These are phyloP conservation scores for Kodamaea anthophila DNA, from an alignment of 1,139 yeast species.

Conservation along the genomic window DNA sequence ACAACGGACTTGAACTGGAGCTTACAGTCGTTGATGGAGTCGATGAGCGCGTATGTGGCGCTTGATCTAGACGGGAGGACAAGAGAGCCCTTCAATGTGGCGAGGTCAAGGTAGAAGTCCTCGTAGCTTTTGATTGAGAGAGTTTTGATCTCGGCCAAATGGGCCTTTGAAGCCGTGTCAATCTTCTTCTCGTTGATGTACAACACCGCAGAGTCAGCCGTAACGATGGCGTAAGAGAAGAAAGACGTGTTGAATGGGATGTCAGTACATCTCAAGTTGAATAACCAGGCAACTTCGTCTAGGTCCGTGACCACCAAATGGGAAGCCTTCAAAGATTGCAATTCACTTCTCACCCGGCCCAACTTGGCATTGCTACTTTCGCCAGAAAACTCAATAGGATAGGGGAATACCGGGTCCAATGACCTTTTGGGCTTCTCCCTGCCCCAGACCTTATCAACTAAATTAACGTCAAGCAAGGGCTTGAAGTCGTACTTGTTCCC, in stretches of 20 bases:
- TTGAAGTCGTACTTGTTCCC: slow-evolving; percentile 21
- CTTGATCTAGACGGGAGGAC: slow-evolving; percentile 28
- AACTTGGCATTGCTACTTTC: slow-evolving; percentile 32
- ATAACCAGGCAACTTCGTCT: slow-evolving; percentile 53
- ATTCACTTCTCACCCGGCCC: slow-evolving; percentile 19
- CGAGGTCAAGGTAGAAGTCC: slow-evolving; percentile 28
- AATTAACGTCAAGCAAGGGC: slow-evolving; percentile 27
- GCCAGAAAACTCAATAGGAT: slow-evolving; percentile 40
- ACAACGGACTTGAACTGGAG: slow-evolving; percentile 28
- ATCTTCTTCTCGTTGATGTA: slow-evolving; percentile 36
- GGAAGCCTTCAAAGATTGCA: slow-evolving; percentile 18
- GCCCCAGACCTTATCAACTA: slow-evolving; percentile 40
- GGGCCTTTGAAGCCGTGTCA: slow-evolving; percentile 12
- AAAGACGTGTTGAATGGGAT: slow-evolving; percentile 47
- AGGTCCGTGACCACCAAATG: slow-evolving; percentile 37
- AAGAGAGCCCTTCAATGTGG: slow-evolving; percentile 17
- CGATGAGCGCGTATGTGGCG: slow-evolving; percentile 30
- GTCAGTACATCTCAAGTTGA: slow-evolving; percentile 45
- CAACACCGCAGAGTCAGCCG: slow-evolving; percentile 22
- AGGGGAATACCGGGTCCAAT: slow-evolving; percentile 31
- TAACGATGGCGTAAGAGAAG: slow-evolving; percentile 39
- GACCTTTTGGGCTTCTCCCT: slow-evolving; percentile 34
- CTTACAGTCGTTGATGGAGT: slow-evolving; percentile 18
- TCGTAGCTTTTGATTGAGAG: slow-evolving; percentile 26
- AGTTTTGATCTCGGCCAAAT: slow-evolving; percentile 22